phyloP scores from a whole-genome alignment of 768 basidiomycete species.

The Sistotremastrum suecicum region DNA sequence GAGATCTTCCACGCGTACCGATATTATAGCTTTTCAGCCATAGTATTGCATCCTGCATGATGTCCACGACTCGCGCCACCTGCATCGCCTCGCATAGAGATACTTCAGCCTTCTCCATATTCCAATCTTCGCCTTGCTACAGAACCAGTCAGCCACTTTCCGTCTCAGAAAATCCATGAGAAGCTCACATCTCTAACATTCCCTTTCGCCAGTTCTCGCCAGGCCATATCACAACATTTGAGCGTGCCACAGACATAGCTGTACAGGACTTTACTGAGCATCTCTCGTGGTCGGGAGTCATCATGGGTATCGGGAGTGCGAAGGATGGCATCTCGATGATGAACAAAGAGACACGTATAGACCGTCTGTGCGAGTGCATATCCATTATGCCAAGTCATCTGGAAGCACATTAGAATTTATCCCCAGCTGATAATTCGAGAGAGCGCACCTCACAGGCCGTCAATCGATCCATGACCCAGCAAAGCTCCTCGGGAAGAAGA shows the following conservation, averaged over 20 bases:
- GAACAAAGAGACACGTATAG: slow-evolving; percentile 64
- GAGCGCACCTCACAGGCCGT: slow-evolving; percentile 59
- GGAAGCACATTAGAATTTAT: slow-evolving; percentile 9
- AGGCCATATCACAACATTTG: slow-evolving; percentile 72
- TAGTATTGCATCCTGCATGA: slow-evolving; percentile 42
- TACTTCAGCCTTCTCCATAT: slow-evolving; percentile 78
- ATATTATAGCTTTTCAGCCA: slow-evolving; percentile 33
- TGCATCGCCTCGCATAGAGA: slow-evolving; percentile 53
- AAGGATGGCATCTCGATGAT: slow-evolving; percentile 41
- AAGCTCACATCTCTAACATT: slow-evolving; percentile 61
- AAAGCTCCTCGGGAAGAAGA: slow-evolving; percentile 66
- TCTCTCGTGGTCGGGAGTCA: slow-evolving; percentile 37
- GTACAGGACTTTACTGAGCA: slow-evolving; percentile 55
- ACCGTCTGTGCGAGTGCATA: slow-evolving; percentile 78
- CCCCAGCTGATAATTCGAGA: slow-evolving; percentile 1
- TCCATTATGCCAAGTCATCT: slow-evolving; percentile 86
- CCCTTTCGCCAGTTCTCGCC: slow-evolving; percentile 69
- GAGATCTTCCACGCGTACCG: neutral
- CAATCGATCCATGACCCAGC: slow-evolving; percentile 75
- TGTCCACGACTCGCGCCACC: slow-evolving; percentile 34
- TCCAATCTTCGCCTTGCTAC: slow-evolving; percentile 72
- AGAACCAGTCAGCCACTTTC: neutral
- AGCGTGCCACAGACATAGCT: slow-evolving; percentile 52
- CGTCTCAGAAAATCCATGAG: neutral
- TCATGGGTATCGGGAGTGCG: slow-evolving; percentile 17